Base-by-base conservation (phyloP, 257 asterid species). In the Apocynum venetum region DNA sequence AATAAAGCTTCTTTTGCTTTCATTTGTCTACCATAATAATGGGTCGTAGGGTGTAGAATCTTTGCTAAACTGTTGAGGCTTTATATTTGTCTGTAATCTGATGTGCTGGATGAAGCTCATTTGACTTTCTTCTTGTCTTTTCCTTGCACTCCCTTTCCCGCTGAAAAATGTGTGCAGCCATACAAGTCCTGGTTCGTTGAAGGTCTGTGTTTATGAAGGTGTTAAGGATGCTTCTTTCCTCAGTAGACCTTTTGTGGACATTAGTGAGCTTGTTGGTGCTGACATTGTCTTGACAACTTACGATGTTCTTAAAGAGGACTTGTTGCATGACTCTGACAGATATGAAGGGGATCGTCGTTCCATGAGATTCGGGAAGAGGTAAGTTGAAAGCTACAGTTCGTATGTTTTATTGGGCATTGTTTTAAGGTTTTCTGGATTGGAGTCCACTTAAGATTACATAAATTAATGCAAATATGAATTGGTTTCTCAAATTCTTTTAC, bases 261-360 rank as follows among this genome's bases (percentile, higher is more conserved):
- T 91, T 59, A 84, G 81, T 55, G 94, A 95, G 77, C 96, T 95
- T 82, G 86, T 91, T 51, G 86, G 73, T 53, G 94, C 98, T 79
- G 96, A 93, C 80, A 80, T 95, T 63, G 97, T 95, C 83, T 84
- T 95, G 88, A 95, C 99, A 71, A 93, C 97, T 66, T 95, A 93
- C 72, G 98, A 95, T 74, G 89, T 89, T 68, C 98, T 95, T 66
- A 95, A 90, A 87, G 98, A 89, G 87, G 99, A 95, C 85, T 83
- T 95, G 80, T 96, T 97, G 6, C 99, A 93, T 74, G 99, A 95
- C 89, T 90, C 94, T 80, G 98, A 93, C 75, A 93, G 98, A 79
- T 90, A 91, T 80, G 97, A 93, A 82, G 98, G 97, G 72, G 99
- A 95, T 86, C 97, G 92, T 41, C 97, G 98, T 81, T 73, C 85